Evolutionary conservation across 2,329 filamentous ascomycete species (phyloP), one percentile per base, ranked within the genome.

Genomic region (Arthrobotrys iridis): DNA sequence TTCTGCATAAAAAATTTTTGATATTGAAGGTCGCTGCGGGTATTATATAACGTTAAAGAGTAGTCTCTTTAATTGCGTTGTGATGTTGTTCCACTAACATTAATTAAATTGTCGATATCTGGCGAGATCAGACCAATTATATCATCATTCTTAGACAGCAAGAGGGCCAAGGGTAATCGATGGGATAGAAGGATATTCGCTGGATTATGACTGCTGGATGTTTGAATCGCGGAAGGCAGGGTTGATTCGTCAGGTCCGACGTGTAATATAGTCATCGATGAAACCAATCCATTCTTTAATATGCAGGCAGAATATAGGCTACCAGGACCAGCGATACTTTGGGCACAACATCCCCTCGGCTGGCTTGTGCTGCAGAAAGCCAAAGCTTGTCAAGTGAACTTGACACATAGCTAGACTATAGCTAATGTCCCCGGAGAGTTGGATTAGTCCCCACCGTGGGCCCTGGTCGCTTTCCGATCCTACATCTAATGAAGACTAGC

Each of bases 241-340:
- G 52, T 46, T 74, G 62, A 74, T 74, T 74, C 70, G 70, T 74
- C 70, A 67, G 55, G 63, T 52, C 60, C 33, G 55, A 62, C 60
- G 33, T 60, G 41, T 63, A 74, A 67, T 74, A 67, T 74, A 74
- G 70, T 74, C 70, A 74, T 74, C 41, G 52, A 74, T 58, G 59
- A 72, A 60, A 66, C 41, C 45, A 43, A 50, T 48, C 50, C 45
- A 55, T 60, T 46, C 37, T 48, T 55, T 60, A 55, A 62, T 62
- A 70, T 70, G 65, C 65, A 58, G 46, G 62, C 50, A 60, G 45
- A 41, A 46, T 65, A 40, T 43, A 48, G 67, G 37, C 24, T 43
- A 20, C 35, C 50, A 67, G 28, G 30, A 13, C 50, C 18, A 62
- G 45, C 55, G 43, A 70, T 52, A 46, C 33, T 35, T 33, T 33